Base-by-base conservation (phyloP, 805 yeast genomes). In the Ogataea parapolymorpha region DNA sequence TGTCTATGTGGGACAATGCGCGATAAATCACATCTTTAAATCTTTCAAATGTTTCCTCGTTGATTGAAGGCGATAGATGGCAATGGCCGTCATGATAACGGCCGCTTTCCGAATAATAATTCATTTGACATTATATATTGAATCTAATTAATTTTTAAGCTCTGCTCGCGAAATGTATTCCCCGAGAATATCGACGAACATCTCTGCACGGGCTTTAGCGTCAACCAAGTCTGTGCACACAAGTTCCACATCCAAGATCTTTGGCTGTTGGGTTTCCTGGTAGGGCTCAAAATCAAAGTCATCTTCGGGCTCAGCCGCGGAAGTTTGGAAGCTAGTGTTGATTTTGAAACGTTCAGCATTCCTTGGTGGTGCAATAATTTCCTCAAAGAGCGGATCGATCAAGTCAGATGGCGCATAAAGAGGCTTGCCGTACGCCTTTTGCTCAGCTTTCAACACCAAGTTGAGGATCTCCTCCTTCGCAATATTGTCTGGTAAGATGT, bases 341-440 rank as follows among this genome's bases (percentile, higher is more conserved):
- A 55, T 46, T 8, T 32, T 41, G 58, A 76, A 79, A 54, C 81
- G 72, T 37, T 64, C 72, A 2, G 66, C 50, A 37, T 58, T 64
- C 41, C 61, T 51, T 23, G 71, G 50, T 18, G 77, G 75, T 0
- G 79, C 72, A 39, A 80, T 51, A 41, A 82, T 55, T 12, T 70
- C 77, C 51, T 82, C 90, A 50, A 82, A 80, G 5, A 73, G 47
- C 5, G 82, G 74, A 52, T 82, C 88, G 44, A 71, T 71, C 48
- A 70, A 68, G 30, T 75, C 79, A 6, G 80, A 72, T 30, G 49
- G 60, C 30, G 31, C 55, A 43, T 56, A 49, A 58, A 66, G 22
- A 62, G 64, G 36, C 37, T 58, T 34, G 53, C 65, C 54, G 53
- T 71, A 70, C 11, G 80, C 69, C 33, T 65, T 59, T 24, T 49